Percentiles rank a stretch among this genome's conserved stretches.
Conservation (phyloP, 805 yeast species). For the Debaryomyces tyrocola region DNA sequence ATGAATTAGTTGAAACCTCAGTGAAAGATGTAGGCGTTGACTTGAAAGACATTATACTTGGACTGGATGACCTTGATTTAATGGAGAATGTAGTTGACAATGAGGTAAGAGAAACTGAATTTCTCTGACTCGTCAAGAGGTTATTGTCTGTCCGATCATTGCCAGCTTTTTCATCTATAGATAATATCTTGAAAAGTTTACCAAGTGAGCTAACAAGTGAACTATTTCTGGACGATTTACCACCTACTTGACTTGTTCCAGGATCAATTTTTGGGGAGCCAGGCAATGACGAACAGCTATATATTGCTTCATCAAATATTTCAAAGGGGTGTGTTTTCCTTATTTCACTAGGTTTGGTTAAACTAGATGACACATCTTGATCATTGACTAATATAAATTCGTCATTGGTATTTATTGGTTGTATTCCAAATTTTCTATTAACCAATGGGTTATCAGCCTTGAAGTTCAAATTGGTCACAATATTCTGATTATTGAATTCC, state of each 20-base stretch:
- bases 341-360: constrained; percentile 32
- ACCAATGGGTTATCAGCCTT: constrained; percentile 41
- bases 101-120: constrained; percentile 37
- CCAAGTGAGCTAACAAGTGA: constrained; percentile 35
- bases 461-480: constrained; percentile 20
- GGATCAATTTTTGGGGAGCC: constrained; percentile 2
- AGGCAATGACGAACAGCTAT: constrained; percentile 33
- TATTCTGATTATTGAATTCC: constrained; percentile 26
- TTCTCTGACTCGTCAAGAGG: constrained; percentile 15
- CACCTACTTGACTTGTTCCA: constrained; percentile 1
- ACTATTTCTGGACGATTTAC: constrained; percentile 11
- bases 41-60: constrained; percentile 36
- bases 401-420: constrained; percentile 29
- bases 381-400: constrained; percentile 16
- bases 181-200: constrained; percentile 34
- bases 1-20: constrained; percentile 31
- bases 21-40: constrained; percentile 38
- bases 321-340: constrained; percentile 61
- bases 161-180: constrained; percentile 21
- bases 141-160: background rate
- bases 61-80: constrained; percentile 36
- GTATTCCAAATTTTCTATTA: constrained; percentile 50
- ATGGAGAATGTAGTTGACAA: constrained; percentile 32
- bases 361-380: constrained; percentile 5
- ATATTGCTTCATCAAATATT: constrained; percentile 64